Evolutionary conservation across 805 yeast genomes (phyloP).

Genomic region (Cyberlindnera veronae): DNA sequence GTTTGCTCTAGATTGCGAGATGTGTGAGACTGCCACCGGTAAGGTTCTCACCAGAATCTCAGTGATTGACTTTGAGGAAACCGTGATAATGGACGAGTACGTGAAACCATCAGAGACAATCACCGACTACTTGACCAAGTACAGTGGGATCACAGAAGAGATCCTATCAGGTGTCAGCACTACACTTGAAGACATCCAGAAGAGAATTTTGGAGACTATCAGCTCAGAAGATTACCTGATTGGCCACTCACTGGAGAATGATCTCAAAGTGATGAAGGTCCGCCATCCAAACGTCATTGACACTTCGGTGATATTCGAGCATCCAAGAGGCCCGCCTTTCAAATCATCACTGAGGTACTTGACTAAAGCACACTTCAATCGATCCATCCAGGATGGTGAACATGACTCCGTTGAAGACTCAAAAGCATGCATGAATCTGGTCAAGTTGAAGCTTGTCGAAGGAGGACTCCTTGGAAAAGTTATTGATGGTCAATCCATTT

Average conservation of each 20-base stretch:
- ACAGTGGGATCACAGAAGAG: slow-evolving; percentile 84
- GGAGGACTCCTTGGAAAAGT: slow-evolving; percentile 65
- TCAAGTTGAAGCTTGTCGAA: slow-evolving; percentile 61
- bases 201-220: slow-evolving; percentile 45
- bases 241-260: slow-evolving; percentile 90
- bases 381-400: slow-evolving; percentile 64
- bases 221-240: slow-evolving; percentile 60
- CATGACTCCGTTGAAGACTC: slow-evolving; percentile 91
- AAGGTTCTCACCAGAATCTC: slow-evolving; percentile 76
- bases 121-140: slow-evolving; percentile 75
- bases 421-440: slow-evolving; percentile 69
- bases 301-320: slow-evolving; percentile 74
- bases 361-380: slow-evolving; percentile 50
- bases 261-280: slow-evolving; percentile 64
- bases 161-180: slow-evolving; percentile 58
- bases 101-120: slow-evolving; percentile 78
- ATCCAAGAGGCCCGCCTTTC: slow-evolving; percentile 77
- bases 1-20: slow-evolving; percentile 91
- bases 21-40: slow-evolving; percentile 66
- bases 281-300: slow-evolving; percentile 77
- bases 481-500: slow-evolving; percentile 40
- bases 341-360: slow-evolving; percentile 76
- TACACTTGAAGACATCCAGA: slow-evolving; percentile 64
- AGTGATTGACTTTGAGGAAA: slow-evolving; percentile 58
- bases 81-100: slow-evolving; percentile 62